Evolutionary conservation across 1,284 basidiomycete species (phyloP), one percentile per base, ranked within the genome.

Genomic region (Puccinia hordei): DNA sequence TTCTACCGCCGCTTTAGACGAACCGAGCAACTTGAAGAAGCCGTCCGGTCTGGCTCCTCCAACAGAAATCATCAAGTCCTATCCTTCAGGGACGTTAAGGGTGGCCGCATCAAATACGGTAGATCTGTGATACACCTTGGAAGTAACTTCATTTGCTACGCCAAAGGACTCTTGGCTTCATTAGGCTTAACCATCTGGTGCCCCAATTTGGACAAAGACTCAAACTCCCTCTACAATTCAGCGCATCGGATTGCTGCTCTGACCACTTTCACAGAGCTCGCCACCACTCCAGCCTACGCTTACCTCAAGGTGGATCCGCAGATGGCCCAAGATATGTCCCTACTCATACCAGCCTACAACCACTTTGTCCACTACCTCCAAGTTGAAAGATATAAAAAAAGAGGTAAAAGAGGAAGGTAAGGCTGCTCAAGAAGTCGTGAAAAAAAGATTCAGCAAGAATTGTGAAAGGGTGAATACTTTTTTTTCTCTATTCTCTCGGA

Each of bases 321-420:
- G 4, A 41, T 59, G 35, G 53, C 55, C 10, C n/a, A 38, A 27
- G 49, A 76, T 24, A 49, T 66, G 51, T 2, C 57, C 4, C 44
- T 76, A 22, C 46, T 76, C 17, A 76, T 66, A 17, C 74, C 22
- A 6, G 74, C 59, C 0, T 76, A 76, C 61, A 76, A 66, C 51
- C 74, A 76, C n/a, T 66, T 66, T 35, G 38, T 76, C 8, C 57
- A 76, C 46, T 76, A 65, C 35, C 35, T 76, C 24, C 27, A 22
- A 30, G 5, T 24, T 22, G 35, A 30, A 10, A 65, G 55, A 33
- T 77, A 66, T 35, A n/a, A 46, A 77, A n/a, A 66, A 53, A 33
- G 74, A 77, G 30, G 2, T 4, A 0, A 77, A 66, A n/a, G 27
- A 68, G 35, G 63, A 41, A 27, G 74, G 61, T 35, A 77, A 66